Percentiles rank a stretch among this genome's conserved stretches.
Conservation (phyloP, 495 filamentous ascomycete species). For the Hypoxylon rickii region DNA sequence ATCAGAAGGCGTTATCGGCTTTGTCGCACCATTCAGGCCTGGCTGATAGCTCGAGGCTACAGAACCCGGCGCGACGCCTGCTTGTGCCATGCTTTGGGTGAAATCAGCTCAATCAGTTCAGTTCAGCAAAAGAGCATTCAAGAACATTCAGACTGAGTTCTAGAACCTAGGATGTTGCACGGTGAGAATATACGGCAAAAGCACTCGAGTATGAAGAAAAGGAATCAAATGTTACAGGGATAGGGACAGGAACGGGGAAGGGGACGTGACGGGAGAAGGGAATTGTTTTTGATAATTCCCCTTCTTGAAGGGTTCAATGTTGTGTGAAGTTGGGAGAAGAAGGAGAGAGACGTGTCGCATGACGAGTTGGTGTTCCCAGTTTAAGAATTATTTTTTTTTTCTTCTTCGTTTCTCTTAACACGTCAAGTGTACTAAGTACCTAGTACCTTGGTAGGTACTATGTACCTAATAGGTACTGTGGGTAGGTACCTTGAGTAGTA, state of each 20-base stretch:
- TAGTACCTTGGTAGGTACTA: too few relatives aligned
- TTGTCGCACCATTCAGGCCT: slow-evolving; percentile 23
- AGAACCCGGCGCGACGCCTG: slow-evolving; percentile 16
- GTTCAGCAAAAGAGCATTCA: background rate
- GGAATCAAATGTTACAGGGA: too few relatives aligned
- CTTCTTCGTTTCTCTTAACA: slow-evolving; percentile 8
- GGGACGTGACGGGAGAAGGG: slow-evolving; percentile 2
- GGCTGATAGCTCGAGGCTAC: slow-evolving; percentile 17
- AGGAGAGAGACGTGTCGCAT: slow-evolving; percentile 29
- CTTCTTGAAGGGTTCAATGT: slow-evolving; percentile 4
- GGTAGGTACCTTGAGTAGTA: too few relatives aligned
- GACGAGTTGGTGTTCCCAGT: background rate
- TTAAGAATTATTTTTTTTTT: slow-evolving; percentile 6
- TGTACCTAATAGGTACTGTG: too few relatives aligned
- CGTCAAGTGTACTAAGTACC: too few relatives aligned
- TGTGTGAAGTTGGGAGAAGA: slow-evolving; percentile 13
- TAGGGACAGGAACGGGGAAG: too few relatives aligned
- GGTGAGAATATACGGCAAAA: slow-evolving; percentile 13
- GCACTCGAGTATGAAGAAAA: slow-evolving; percentile 6
- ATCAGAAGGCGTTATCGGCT: slow-evolving; percentile 32
- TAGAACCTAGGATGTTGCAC: slow-evolving; percentile 4
- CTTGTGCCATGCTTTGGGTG: slow-evolving; percentile 31
- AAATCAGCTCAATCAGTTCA: slow-evolving; percentile 1
- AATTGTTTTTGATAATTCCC: slow-evolving; percentile 7
- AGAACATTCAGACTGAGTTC: slow-evolving; percentile 13